Base-by-base conservation (phyloP, 2,329 filamentous ascomycete genomes). In the Ceratocystis colombiana region DNA sequence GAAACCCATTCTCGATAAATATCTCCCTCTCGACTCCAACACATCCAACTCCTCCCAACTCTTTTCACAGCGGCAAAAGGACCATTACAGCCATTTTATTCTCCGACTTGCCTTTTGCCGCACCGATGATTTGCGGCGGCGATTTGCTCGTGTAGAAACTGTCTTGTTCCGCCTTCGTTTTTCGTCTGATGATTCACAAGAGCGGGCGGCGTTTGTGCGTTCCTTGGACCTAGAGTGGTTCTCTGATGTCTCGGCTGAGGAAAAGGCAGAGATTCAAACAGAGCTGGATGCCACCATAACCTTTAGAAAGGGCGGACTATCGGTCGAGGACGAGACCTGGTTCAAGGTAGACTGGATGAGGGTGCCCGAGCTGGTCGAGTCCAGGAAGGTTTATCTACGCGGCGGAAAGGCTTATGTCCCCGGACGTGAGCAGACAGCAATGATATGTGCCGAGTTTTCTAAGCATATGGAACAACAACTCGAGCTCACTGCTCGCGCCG, bases 1-100 rank as follows among this genome's bases (percentile, higher is more conserved):
- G 83, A 88, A 86, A 73, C 87, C 89, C 6, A 83, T 96, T 57
- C 83, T 97, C 63, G 85, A 92, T 68, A 96, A 96, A 77, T 89
- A 90, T 75, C 81, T 96, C 3, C 88, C 89, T 0, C 84, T 96
- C 20, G 85, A 87, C 69, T 82, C 88, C 55, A 93, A 91, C 72
- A 87, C 84, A 66, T 89, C 89, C 0, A 79, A 72, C 68, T 81
- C 75, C 55, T 77, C 74, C 70, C 82, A 79, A 72, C 77, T 93
- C 15, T 81, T 83, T 28, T 77, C 84, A 44, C 90, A 99, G 77
- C 83, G 93, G 33, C 89, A 93, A 75, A 95, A 94, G 74, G 94
- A 99, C 72, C 94, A 99, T 76, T 99, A 97, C 77, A 94, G 89
- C 66, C 94, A 99, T 76, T 99, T 96, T 74, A 99, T 97, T 69